phyloP scores from a whole-genome alignment of 345 rosid species.

The Moringa oleifera region DNA sequence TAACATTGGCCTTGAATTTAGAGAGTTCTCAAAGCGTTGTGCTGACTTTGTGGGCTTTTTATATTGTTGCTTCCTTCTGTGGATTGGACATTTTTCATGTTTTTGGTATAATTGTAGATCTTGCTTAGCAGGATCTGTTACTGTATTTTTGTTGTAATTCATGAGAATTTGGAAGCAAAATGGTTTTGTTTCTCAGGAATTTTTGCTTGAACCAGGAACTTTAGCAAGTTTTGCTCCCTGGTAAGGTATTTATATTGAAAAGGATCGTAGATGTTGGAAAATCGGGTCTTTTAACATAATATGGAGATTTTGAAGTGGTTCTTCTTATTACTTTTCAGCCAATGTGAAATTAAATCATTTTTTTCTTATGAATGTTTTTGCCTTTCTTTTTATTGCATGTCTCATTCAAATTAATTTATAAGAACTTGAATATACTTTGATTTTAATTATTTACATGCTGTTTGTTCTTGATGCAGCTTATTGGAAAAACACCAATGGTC shows the following conservation, averaged over 20 bases:
- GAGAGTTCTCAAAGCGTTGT: too few relatives aligned
- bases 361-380: neutral
- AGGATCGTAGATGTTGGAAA: too few relatives aligned
- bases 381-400: conserved; percentile 5
- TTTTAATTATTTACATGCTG: conserved; percentile 4
- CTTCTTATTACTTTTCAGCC: neutral
- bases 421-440: conserved; percentile 5
- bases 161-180: neutral
- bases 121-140: neutral
- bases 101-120: neutral
- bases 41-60: too few relatives aligned
- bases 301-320: neutral
- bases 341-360: too few relatives aligned
- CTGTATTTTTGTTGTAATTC: neutral
- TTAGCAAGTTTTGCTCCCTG: neutral
- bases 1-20: neutral
- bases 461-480: conserved; percentile 45
- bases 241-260: neutral
- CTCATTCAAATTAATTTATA: neutral
- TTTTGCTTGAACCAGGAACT: neutral
- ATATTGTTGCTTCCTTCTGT: too few relatives aligned
- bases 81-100: neutral
- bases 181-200: neutral
- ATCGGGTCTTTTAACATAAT: neutral
- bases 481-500: conserved; percentile 95